phyloP scores from a whole-genome alignment of 139 green algal genomes.

The Micromonas commoda region DNA sequence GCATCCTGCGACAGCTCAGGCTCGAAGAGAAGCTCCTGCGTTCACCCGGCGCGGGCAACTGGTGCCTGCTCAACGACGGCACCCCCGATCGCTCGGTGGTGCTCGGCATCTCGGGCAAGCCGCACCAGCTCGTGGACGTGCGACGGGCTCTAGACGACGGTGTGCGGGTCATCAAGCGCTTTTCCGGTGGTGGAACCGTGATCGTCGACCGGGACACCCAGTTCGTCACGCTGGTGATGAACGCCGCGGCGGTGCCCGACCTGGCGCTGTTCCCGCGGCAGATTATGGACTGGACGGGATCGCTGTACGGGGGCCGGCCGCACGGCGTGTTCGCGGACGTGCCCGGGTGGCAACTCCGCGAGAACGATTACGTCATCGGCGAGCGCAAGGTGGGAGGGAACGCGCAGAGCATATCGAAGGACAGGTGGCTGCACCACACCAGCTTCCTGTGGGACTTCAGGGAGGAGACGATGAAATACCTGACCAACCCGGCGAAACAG shows the following conservation, averaged over 20 bases:
- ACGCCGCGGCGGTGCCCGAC: constrained; percentile 26
- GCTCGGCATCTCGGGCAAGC: constrained; percentile 7
- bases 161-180: constrained; percentile 73
- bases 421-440: constrained; percentile 92
- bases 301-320: constrained; percentile 50
- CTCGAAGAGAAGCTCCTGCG: constrained; percentile 21
- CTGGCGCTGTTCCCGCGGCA: constrained; percentile 59
- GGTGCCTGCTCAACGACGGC: constrained; percentile 10
- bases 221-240: constrained; percentile 50
- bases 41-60: background rate
- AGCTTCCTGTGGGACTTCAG: constrained; percentile 87
- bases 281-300: constrained; percentile 86
- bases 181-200: constrained; percentile 93
- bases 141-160: background rate
- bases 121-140: background rate
- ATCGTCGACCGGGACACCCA: constrained; percentile 82
- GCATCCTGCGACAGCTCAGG: background rate
- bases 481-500: background rate
- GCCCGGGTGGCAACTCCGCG: constrained; percentile 21
- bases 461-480: background rate
- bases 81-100: background rate
- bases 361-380: constrained; percentile 74
- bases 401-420: constrained; percentile 87
- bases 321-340: constrained; percentile 53
- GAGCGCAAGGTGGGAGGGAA: constrained; percentile 94